These are phyloP conservation scores for Niveomyces coronatus DNA, from an alignment of 2,329 filamentous ascomycete species.

Conservation along the genomic window DNA sequence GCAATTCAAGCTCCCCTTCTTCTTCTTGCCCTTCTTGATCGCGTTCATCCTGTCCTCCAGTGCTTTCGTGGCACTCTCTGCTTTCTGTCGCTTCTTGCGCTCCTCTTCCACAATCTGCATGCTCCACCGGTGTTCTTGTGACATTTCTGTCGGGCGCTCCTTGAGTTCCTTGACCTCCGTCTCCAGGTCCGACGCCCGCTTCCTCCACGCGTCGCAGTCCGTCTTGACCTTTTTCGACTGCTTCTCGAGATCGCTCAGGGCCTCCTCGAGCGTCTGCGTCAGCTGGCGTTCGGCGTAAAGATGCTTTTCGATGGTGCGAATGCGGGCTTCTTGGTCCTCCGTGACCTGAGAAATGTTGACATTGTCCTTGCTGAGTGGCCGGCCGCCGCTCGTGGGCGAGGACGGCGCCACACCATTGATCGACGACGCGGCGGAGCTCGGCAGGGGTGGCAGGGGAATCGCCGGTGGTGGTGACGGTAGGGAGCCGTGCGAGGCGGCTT, in stretches of 20 bases:
- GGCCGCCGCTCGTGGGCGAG: conserved; percentile 46
- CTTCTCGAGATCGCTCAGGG: conserved; percentile 83
- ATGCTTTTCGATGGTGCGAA: conserved; percentile 94
- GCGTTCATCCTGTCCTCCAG: conserved; percentile 93
- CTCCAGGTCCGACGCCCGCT: conserved; percentile 70
- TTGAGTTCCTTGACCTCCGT: conserved; percentile 57
- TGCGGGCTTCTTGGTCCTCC: conserved; percentile 90
- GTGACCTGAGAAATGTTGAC: conserved; percentile 62
- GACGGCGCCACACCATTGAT: conserved; percentile 31
- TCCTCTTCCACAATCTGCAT: conserved; percentile 94
- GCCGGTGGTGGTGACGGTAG: conserved; percentile 89
- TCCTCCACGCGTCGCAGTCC: conserved; percentile 84
- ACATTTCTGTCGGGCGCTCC: conserved; percentile 36
- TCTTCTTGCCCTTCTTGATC: conserved; percentile 81
- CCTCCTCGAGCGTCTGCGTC: conserved; percentile 89
- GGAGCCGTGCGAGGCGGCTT: conserved; percentile 72
- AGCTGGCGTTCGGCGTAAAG: conserved; percentile 93
- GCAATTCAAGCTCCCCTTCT: conserved; percentile 93
- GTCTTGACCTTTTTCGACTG: conserved; percentile 86
- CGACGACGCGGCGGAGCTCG: conserved; percentile 45
- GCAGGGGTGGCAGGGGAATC: conserved; percentile 89
- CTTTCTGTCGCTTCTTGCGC: conserved; percentile 80
- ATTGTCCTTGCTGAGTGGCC: conserved; percentile 73
- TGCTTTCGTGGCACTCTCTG: conserved; percentile 78
- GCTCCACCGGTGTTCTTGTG: conserved; percentile 51